Percentiles rank a stretch among this genome's conserved stretches.
These are phyloP conservation scores for Triangularia verruculosa DNA, from an alignment of 2,329 filamentous ascomycete species.

Conservation along the genomic window DNA sequence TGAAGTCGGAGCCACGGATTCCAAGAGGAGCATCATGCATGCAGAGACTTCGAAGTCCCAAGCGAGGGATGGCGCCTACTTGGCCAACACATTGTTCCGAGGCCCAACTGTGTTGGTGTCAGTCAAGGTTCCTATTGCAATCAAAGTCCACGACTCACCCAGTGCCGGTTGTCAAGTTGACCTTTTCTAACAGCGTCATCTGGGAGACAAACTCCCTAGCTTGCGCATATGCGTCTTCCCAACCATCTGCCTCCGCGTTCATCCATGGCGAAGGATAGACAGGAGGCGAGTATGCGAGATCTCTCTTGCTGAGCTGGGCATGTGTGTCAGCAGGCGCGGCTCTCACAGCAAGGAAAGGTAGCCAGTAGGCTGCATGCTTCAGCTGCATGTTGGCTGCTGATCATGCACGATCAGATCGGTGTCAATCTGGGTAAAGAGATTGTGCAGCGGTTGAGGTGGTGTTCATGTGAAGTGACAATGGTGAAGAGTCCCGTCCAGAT, in stretches of 20 bases:
- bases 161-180: slow-evolving; percentile 89
- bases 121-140: not conserved
- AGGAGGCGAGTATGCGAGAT: slow-evolving; percentile 49
- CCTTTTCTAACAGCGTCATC: slow-evolving; percentile 82
- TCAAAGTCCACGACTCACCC: slow-evolving; percentile 54
- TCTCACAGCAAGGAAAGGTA: slow-evolving; percentile 6
- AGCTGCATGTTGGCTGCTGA: slow-evolving; percentile 21
- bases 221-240: slow-evolving; percentile 72
- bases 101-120: slow-evolving; percentile 51
- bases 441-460: slow-evolving; percentile 13
- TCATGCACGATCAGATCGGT: slow-evolving; percentile 9
- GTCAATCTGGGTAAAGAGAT: slow-evolving; percentile 18
- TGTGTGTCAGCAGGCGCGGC: slow-evolving; percentile 25
- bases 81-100: slow-evolving; percentile 76
- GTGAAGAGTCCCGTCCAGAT: not conserved
- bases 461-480: slow-evolving; percentile 6
- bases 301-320: slow-evolving; percentile 26
- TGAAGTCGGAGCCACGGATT: slow-evolving; percentile 73
- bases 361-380: slow-evolving; percentile 16
- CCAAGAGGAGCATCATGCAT: slow-evolving; percentile 84
- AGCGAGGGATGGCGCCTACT: slow-evolving; percentile 63
- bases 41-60: slow-evolving; percentile 72
- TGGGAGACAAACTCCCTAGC: slow-evolving; percentile 78
- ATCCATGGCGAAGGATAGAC: slow-evolving; percentile 88
- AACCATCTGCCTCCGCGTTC: slow-evolving; percentile 66